phyloP scores from a whole-genome alignment of 345 rosid genomes.

The Tarenaya hassleriana region DNA sequence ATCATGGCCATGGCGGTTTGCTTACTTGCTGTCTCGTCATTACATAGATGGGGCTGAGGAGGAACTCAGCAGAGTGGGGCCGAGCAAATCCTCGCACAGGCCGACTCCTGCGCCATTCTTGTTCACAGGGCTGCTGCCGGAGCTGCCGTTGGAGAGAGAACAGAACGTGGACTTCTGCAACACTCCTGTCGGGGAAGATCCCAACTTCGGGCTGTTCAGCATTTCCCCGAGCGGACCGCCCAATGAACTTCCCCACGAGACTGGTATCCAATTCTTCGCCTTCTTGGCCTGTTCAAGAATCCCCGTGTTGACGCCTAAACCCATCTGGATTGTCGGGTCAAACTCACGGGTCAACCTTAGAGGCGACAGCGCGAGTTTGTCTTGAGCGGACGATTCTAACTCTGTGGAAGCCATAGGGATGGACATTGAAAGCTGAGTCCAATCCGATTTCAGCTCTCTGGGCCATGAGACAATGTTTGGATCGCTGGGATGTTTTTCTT shows the following conservation, averaged over 20 bases:
- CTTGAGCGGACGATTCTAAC: conserved; percentile 33
- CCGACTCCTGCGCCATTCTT: conserved; percentile 29
- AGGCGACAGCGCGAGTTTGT: conserved; percentile 40
- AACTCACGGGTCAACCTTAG: conserved; percentile 44
- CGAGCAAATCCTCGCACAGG: conserved; percentile 26
- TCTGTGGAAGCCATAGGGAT: conserved; percentile 41
- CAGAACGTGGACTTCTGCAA: conserved; percentile 45
- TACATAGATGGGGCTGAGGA: not conserved
- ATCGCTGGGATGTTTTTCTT: conserved; percentile 27
- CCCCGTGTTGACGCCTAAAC: conserved; percentile 21
- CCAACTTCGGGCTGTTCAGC: conserved; percentile 39
- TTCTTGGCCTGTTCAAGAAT: conserved; percentile 30
- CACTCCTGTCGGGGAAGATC: conserved; percentile 60
- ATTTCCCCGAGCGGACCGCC: conserved; percentile 73
- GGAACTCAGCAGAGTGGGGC: conserved; percentile 26
- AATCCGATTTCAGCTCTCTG: conserved; percentile 47
- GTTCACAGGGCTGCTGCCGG: conserved; percentile 46
- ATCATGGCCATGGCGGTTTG: no score
- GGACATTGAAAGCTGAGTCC: conserved; percentile 73
- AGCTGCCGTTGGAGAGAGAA: conserved; percentile 58
- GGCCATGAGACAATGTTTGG: conserved; percentile 38
- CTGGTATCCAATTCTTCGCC: conserved; percentile 42
- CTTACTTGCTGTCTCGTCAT: no score
- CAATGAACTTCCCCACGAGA: conserved; percentile 46
- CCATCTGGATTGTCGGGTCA: conserved; percentile 32